Evolutionary conservation across 768 basidiomycete species (phyloP).

Genomic region (Suillus placidus): DNA sequence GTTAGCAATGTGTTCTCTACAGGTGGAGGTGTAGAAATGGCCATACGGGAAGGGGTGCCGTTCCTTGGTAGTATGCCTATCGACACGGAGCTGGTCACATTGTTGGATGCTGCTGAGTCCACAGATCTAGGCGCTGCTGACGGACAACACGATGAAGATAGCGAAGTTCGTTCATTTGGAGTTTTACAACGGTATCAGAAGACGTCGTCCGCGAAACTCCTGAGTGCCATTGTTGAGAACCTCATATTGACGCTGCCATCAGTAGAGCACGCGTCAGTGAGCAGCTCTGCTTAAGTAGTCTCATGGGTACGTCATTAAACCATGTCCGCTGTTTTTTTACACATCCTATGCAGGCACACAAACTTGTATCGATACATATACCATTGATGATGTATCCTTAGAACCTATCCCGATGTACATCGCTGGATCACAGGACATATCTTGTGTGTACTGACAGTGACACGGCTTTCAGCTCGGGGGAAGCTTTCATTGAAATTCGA

Average conservation of each 20-base stretch:
- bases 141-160: conserved; percentile 22
- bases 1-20: conserved; percentile 93
- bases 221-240: conserved; percentile 57
- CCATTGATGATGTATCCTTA: conserved; percentile 3
- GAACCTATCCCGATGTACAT: background rate
- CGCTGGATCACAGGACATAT: background rate
- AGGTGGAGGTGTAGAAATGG: conserved; percentile 91
- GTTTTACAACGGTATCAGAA: conserved; percentile 63
- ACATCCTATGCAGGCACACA: conserved; percentile 1
- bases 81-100: conserved; percentile 85
- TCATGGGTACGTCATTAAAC: background rate
- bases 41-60: conserved; percentile 64
- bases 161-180: conserved; percentile 41
- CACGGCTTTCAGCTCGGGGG: background rate
- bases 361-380: background rate
- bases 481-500: background rate
- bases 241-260: conserved; percentile 37
- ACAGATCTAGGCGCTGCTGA: conserved; percentile 22
- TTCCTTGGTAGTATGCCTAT: conserved; percentile 93
- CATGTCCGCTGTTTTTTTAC: background rate
- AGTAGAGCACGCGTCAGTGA: conserved; percentile 13
- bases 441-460: background rate
- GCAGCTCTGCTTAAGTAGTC: background rate
- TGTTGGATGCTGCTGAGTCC: conserved; percentile 72
- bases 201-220: conserved; percentile 73